Conservation (phyloP, 1,139 yeast genomes). For the Saccharomyces hybrid region DNA sequence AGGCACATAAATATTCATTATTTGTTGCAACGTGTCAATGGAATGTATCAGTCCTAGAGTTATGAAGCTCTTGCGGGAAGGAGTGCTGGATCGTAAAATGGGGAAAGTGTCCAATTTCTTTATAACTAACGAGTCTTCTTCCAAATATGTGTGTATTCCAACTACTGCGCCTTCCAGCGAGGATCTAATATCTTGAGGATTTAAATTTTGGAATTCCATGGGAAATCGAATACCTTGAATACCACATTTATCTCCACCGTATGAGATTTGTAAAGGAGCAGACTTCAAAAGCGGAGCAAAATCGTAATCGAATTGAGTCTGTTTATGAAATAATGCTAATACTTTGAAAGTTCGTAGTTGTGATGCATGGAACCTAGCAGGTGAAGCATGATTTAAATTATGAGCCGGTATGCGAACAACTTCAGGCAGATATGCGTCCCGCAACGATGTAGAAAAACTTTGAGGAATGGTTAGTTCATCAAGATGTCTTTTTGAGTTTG, state of each 20-base stretch:
- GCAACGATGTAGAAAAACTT: constrained; percentile 14
- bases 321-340: constrained; percentile 47
- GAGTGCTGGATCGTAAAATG: constrained; percentile 5
- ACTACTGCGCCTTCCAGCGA: constrained; percentile 50
- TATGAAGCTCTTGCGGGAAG: constrained; percentile 19
- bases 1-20: constrained; percentile 57
- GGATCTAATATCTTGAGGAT: constrained; percentile 35
- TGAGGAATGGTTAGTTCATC: constrained; percentile 26
- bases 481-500: constrained; percentile 22
- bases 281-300: constrained; percentile 43
- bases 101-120: constrained; percentile 14
- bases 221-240: constrained; percentile 27
- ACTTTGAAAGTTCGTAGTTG: constrained; percentile 47
- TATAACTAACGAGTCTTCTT: constrained; percentile 4
- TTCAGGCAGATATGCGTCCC: constrained; percentile 17
- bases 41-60: constrained; percentile 57
- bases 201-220: constrained; percentile 36
- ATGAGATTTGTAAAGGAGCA: constrained; percentile 47
- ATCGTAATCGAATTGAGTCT: constrained; percentile 32
- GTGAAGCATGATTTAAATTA: constrained; percentile 6
- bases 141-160: constrained; percentile 35
- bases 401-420: constrained; percentile 14
- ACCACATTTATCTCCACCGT: constrained; percentile 27
- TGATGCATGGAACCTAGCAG: constrained; percentile 31
- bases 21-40: constrained; percentile 36